Evolutionary conservation across 2,329 filamentous ascomycete species (phyloP).

Genomic region (Xylaria digitata): DNA sequence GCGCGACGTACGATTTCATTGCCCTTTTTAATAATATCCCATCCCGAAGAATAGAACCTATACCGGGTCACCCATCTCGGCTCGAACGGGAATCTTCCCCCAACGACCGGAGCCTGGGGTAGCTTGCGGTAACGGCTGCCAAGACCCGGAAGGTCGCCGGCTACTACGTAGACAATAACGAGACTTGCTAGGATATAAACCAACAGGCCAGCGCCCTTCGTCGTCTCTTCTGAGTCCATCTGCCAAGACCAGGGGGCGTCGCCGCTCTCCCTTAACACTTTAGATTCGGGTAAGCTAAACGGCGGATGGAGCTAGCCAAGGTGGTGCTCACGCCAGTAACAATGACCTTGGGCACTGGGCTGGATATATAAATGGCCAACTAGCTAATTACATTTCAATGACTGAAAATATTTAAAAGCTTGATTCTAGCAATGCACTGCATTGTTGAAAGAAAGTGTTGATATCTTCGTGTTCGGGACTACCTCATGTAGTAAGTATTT

Average conservation of each 20-base stretch:
- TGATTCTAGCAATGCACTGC: too few species aligned
- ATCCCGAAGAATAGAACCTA: slow-evolving; percentile 24
- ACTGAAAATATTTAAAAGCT: neutral
- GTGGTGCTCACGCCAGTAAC: neutral
- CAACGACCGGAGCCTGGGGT: slow-evolving; percentile 11
- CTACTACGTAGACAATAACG: slow-evolving; percentile 13
- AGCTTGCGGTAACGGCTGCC: slow-evolving; percentile 23
- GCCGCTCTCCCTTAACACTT: neutral
- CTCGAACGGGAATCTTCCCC: slow-evolving; percentile 15
- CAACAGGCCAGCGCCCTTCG: neutral
- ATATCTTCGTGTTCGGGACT: slow-evolving; percentile 6
- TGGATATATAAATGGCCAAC: neutral
- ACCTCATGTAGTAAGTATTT: slow-evolving; percentile 13
- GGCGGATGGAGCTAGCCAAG: neutral
- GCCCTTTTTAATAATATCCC: slow-evolving; percentile 13
- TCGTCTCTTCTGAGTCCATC: slow-evolving; percentile 7
- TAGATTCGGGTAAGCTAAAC: neutral
- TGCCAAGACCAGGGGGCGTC: neutral
- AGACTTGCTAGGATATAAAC: slow-evolving; percentile 17
- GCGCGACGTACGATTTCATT: slow-evolving; percentile 11
- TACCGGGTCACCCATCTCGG: slow-evolving; percentile 18
- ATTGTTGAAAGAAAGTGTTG: neutral
- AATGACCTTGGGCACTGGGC: neutral
- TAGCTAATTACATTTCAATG: neutral
- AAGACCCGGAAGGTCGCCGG: slow-evolving; percentile 20